A percentile compares a stretch with the other conserved stretches of the same genome.
phyloP scores from a whole-genome alignment of 176 grass and related monocot genomes.

The Oryza glumipatula region DNA sequence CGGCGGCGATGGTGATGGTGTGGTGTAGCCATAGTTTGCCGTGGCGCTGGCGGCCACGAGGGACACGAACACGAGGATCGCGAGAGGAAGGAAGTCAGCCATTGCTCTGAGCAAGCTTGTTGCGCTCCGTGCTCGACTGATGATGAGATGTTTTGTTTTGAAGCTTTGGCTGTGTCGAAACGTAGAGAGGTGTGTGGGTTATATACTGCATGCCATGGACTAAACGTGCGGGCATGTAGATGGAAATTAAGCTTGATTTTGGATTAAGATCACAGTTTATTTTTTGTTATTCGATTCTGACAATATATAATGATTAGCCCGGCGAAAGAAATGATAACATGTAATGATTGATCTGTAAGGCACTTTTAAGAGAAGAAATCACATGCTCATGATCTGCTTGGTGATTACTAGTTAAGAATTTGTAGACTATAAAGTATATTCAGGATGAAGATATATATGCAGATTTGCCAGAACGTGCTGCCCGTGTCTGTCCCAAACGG shows the following conservation, averaged over 20 bases:
- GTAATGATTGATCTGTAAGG: no score
- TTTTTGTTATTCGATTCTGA: background rate
- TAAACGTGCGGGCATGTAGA: conserved; percentile 51
- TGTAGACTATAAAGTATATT: no score
- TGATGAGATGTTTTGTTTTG: background rate
- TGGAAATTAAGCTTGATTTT: background rate
- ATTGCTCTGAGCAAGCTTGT: conserved; percentile 5
- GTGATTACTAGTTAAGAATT: no score
- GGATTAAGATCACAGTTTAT: background rate
- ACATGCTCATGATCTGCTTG: no score
- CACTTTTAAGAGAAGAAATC: no score
- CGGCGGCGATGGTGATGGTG: background rate
- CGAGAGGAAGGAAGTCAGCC: conserved; percentile 18
- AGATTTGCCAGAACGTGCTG: no score
- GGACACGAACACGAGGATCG: background rate
- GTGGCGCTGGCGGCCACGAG: conserved; percentile 23
- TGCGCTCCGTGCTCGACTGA: no score
- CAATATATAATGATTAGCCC: background rate
- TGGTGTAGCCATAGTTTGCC: background rate
- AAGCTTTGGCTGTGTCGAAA: conserved; percentile 8
- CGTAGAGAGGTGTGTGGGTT: conserved; percentile 4
- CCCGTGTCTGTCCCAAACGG: no score
- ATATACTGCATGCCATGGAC: conserved; percentile 16
- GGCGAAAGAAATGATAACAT: no score
- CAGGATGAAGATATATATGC: no score